Base-by-base conservation (phyloP, 2,329 filamentous ascomycete genomes). In the Aspergillus latus region DNA sequence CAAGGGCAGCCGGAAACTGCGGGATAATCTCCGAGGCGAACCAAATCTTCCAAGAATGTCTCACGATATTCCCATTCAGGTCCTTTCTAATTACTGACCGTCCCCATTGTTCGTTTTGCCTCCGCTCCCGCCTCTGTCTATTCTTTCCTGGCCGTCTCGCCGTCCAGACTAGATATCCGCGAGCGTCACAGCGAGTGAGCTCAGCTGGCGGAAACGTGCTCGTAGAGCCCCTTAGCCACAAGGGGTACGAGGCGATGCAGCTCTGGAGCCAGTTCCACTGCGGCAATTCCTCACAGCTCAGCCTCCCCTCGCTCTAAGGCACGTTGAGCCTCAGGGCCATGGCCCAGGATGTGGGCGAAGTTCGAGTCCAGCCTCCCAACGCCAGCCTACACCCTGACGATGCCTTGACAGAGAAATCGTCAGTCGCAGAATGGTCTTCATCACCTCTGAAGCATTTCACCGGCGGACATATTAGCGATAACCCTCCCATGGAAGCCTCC, bases 281-380 rank as follows among this genome's bases (percentile, higher is more conserved):
- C 63, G 62, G 60, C 60, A 58, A 59, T 54, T 60, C 60, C 64
- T 59, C 58, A 65, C 53, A 64, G 52, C 55, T 54, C 60, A 56
- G 59, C 59, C 51, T 59, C 62, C 62, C 57, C 49, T 60, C 52
- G 48, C 58, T 58, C 58, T 56, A 60, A 55, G 57, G 48, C 52
- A 49, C 54, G 54, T 62, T 63, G 59, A 62, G 59, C 51, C 58
- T 46, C 54, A 63, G 59, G 66, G 67, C 63, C 62, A 71, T 71
- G 68, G 67, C 68, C 53, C 65, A 68, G 49, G 66, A 69, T 71
- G 68, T 59, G 60, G 59, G 61, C 62, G 58, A 66, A 54, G 57
- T 59, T 53, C 43, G 58, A 58, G 58, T 61, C 51, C 65, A 62
- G 54, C 53, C 60, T 58, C 59, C 60, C 43, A 54, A 62, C 39